A percentile compares a stretch with the other conserved stretches of the same genome.
These are phyloP conservation scores for Fusarium brachygibbosum DNA, from an alignment of 2,329 filamentous ascomycete species.

Conservation along the genomic window DNA sequence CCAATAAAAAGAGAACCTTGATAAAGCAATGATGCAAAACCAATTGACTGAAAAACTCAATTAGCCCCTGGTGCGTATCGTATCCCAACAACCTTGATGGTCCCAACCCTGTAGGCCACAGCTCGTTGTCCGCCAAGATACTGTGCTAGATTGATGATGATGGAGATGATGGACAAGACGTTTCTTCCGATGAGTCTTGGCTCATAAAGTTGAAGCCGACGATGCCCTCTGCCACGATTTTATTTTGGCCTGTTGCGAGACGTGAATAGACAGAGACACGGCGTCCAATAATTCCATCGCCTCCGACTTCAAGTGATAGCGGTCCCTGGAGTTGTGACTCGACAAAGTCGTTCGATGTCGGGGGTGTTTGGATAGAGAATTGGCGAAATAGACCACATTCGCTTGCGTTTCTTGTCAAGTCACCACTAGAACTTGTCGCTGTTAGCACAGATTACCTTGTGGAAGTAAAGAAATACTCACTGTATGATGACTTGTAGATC, in stretches of 20 bases:
- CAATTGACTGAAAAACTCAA: neutral
- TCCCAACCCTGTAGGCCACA: neutral
- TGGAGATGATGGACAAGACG: constrained; percentile 16
- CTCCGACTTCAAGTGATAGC: constrained; percentile 60
- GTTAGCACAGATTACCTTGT: constrained; percentile 8
- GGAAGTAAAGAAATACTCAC: constrained; percentile 50
- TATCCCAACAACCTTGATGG: constrained; percentile 41
- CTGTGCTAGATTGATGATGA: constrained; percentile 27
- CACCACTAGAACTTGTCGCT: constrained; percentile 56
- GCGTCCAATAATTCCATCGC: constrained; percentile 63
- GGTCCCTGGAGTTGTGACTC: constrained; percentile 56
- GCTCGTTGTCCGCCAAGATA: neutral
- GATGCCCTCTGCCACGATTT: constrained; percentile 62
- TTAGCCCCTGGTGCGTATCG: neutral
- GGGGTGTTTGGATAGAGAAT: constrained; percentile 51
- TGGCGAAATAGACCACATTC: constrained; percentile 61
- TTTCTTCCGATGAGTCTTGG: constrained; percentile 3
- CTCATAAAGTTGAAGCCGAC: constrained; percentile 62
- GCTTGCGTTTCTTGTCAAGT: constrained; percentile 56
- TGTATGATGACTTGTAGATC: constrained; percentile 60
- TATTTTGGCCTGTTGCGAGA: constrained; percentile 40
- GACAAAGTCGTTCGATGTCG: constrained; percentile 40
- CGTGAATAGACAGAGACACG: constrained; percentile 59
- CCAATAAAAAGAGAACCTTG: neutral
- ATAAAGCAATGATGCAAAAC: neutral